These are phyloP conservation scores for Fusarium euwallaceae DNA, from an alignment of 2,329 filamentous ascomycete species.

Conservation along the genomic window DNA sequence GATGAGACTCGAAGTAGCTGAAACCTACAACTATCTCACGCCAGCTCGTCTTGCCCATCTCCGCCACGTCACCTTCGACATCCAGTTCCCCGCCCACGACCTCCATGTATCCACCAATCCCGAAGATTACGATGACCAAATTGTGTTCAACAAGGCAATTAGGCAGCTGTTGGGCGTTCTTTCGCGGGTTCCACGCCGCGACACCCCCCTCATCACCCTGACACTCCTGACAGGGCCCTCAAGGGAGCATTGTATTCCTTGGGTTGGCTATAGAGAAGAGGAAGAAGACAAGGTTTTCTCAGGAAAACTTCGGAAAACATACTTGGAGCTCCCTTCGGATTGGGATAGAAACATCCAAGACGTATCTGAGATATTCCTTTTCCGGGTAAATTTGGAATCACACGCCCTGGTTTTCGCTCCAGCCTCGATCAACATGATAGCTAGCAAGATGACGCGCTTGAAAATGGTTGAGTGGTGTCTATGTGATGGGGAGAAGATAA, in stretches of 20 bases:
- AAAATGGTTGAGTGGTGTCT: slow-evolving; percentile 10
- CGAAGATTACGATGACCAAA: slow-evolving; percentile 1
- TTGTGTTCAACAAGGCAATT: background rate
- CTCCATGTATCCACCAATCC: background rate
- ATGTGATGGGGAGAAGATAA: slow-evolving; percentile 8
- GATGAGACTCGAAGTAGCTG: background rate
- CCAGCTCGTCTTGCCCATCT: background rate
- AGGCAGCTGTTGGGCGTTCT: background rate
- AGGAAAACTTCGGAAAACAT: background rate
- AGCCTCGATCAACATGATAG: slow-evolving; percentile 3
- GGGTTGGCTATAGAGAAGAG: background rate
- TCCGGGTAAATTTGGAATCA: slow-evolving; percentile 11
- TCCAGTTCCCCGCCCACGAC: background rate
- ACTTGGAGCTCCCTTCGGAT: background rate
- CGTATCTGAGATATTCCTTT: background rate
- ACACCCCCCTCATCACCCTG: background rate
- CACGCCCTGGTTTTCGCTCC: slow-evolving; percentile 17
- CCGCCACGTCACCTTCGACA: background rate
- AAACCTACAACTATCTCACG: slow-evolving; percentile 1
- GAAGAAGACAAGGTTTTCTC: background rate
- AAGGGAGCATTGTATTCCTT: slow-evolving; percentile 3
- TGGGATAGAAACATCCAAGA: background rate
- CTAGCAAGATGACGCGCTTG: slow-evolving; percentile 14
- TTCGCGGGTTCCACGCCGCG: background rate
- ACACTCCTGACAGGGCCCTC: background rate